Evolutionary conservation across 2,329 filamentous ascomycete genomes (phyloP).

Genomic region (Monosporascus sp.): DNA sequence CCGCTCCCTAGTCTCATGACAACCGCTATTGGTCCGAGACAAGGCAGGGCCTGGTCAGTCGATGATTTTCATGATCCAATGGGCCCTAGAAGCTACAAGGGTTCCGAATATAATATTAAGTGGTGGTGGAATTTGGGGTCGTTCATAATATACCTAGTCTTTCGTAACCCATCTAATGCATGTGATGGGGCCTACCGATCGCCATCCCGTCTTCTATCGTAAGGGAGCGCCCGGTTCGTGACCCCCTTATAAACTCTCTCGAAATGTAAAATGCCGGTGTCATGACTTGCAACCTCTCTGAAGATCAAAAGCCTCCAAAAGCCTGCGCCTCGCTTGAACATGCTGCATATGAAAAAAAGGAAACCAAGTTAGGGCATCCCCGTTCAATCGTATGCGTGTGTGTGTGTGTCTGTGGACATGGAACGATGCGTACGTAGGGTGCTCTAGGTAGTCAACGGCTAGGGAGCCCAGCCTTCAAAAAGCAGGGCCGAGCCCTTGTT

Average conservation of each 20-base stretch:
- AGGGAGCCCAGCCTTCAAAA: slow-evolving; percentile 48
- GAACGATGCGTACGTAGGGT: slow-evolving; percentile 7
- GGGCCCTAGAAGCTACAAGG: neutral
- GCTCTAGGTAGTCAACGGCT: slow-evolving; percentile 7
- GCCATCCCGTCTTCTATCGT: neutral
- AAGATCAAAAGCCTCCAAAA: slow-evolving; percentile 24
- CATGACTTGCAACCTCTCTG: slow-evolving; percentile 17
- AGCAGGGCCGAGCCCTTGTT: slow-evolving; percentile 85
- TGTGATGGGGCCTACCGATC: neutral
- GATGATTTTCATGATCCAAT: neutral
- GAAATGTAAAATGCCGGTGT: slow-evolving; percentile 22
- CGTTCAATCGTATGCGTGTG: slow-evolving; percentile 2
- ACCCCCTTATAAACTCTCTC: slow-evolving; percentile 4
- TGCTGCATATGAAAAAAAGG: slow-evolving; percentile 21
- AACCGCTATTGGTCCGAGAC: neutral
- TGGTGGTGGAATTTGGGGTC: neutral
- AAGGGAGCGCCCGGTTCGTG: neutral
- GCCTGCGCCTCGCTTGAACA: slow-evolving; percentile 30
- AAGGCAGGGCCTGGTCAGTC: neutral
- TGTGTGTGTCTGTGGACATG: slow-evolving; percentile 3
- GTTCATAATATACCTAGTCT: slow-evolving; percentile 1
- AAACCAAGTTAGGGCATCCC: slow-evolving; percentile 7
- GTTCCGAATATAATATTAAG: neutral
- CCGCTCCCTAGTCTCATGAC: too few species aligned
- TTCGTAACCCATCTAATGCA: slow-evolving; percentile 1